Conservation (phyloP, 176 grass and related monocot genomes). For the Aegilops tauschii region DNA sequence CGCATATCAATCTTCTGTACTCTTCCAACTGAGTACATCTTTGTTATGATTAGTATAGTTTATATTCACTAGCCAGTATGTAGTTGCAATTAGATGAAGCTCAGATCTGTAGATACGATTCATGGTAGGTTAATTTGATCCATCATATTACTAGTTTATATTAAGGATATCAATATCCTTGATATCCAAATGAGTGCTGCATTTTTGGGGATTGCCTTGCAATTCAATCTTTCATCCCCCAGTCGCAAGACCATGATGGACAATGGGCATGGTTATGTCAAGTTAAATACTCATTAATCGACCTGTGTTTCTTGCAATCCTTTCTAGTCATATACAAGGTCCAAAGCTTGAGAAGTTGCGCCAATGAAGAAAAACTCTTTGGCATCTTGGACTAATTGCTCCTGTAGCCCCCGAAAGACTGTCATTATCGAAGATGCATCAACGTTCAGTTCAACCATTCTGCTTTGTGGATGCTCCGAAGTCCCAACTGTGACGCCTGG, state of each 20-base stretch:
- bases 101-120: not conserved
- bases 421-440: not conserved
- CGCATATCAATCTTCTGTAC: not conserved
- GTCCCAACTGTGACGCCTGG: too few species aligned
- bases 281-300: not conserved
- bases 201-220: constrained; percentile 24
- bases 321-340: not conserved
- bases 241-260: constrained; percentile 43
- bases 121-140: not conserved
- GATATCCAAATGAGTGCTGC: not conserved
- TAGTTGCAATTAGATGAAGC: not conserved
- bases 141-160: not conserved
- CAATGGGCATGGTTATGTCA: not conserved
- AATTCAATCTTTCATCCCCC: constrained; percentile 35
- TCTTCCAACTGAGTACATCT: not conserved
- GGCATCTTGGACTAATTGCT: not conserved
- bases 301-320: not conserved
- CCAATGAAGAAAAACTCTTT: not conserved
- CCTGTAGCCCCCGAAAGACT: not conserved
- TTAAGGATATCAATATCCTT: not conserved
- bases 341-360: not conserved
- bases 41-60: not conserved
- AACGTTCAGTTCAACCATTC: not conserved
- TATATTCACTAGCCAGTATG: not conserved
- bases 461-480: too few species aligned